Evolutionary conservation across 2,329 filamentous ascomycete species (phyloP).

Genomic region (Fusarium ramigenum): DNA sequence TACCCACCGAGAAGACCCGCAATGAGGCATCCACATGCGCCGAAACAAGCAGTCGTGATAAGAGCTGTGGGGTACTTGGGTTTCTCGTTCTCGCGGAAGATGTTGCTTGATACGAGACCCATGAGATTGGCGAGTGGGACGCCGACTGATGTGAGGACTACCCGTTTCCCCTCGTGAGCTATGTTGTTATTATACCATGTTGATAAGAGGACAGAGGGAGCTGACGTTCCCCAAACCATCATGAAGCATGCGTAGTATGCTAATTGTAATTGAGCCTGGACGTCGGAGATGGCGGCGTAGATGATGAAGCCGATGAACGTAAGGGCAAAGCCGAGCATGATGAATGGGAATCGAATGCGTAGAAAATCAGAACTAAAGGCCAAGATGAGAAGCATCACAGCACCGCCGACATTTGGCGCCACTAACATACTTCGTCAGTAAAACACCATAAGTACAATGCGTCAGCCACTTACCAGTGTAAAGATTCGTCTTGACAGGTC

Average conservation of each 20-base stretch:
- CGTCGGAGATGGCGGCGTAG: constrained; percentile 13
- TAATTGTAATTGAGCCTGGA: neutral
- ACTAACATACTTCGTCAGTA: neutral
- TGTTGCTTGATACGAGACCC: constrained; percentile 73
- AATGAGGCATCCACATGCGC: constrained; percentile 66
- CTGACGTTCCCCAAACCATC: constrained; percentile 20
- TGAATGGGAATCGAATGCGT: constrained; percentile 1
- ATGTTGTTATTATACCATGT: constrained; percentile 5
- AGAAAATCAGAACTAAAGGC: constrained; percentile 10
- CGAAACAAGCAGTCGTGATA: constrained; percentile 72
- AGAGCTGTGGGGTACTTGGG: constrained; percentile 74
- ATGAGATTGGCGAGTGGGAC: constrained; percentile 2
- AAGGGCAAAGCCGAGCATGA: constrained; percentile 8
- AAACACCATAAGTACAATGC: rapidly evolving
- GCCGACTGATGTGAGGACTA: constrained; percentile 7
- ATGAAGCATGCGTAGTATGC: constrained; percentile 16
- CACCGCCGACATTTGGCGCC: constrained; percentile 2
- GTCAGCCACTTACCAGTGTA: constrained; percentile 5
- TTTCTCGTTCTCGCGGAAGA: constrained; percentile 70
- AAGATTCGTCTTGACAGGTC: constrained; percentile 1
- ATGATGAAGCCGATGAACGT: constrained; percentile 13
- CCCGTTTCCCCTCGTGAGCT: rapidly evolving
- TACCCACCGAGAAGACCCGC: constrained; percentile 65
- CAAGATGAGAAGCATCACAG: constrained; percentile 11
- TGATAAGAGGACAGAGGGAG: neutral